A percentile compares a stretch with the other conserved stretches of the same genome.
Evolutionary conservation across 176 grass and related monocot genomes (phyloP).

Genomic region (Avena atlantica): DNA sequence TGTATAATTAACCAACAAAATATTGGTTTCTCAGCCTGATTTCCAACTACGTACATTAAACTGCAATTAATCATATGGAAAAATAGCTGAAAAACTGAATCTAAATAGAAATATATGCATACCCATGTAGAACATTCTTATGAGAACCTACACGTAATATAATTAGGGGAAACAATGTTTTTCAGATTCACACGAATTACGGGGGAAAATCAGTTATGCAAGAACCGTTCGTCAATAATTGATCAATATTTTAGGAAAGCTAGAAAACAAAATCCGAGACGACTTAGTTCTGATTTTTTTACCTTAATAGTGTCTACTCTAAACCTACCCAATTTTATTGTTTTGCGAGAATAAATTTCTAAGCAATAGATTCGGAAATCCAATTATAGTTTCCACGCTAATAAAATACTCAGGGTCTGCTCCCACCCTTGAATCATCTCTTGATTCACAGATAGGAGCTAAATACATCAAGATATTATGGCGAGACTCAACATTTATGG

Average conservation of each 20-base stretch:
- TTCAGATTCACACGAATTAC: neutral
- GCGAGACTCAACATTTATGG: neutral
- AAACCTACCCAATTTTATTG: neutral
- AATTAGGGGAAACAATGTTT: neutral
- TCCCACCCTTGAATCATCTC: neutral
- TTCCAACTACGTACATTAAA: neutral
- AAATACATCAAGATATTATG: neutral
- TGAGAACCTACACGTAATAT: neutral
- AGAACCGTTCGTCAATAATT: neutral
- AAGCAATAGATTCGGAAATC: neutral
- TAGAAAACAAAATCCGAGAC: neutral
- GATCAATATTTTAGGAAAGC: neutral
- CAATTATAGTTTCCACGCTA: neutral
- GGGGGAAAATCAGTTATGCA: neutral
- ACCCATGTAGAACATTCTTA: neutral
- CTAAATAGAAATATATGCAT: neutral
- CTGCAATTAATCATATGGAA: neutral
- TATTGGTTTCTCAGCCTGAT: neutral
- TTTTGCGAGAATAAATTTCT: neutral
- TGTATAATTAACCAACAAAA: constrained; percentile 13
- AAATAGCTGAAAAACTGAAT: neutral
- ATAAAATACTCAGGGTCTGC: neutral
- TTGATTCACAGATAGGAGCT: neutral
- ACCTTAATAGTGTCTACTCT: neutral
- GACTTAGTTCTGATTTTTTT: neutral